phyloP scores from a whole-genome alignment of 1,284 basidiomycete species.

The Sporisorium scitamineum region DNA sequence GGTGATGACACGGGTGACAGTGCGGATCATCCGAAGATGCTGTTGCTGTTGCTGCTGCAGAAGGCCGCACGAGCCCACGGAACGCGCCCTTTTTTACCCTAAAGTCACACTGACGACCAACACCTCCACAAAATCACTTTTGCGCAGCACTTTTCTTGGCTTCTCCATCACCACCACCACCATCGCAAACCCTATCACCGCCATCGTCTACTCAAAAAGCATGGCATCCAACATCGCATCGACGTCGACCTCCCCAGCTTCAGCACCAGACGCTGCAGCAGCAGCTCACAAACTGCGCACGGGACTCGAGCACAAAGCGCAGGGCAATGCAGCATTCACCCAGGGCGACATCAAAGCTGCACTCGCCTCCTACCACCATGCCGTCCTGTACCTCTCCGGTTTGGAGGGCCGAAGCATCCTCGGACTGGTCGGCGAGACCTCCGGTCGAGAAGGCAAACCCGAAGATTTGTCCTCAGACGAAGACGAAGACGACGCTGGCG shows the following conservation, averaged over 20 bases:
- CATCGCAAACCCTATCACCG: no score
- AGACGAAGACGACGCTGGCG: background rate
- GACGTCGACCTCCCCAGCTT: background rate
- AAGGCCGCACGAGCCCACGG: background rate
- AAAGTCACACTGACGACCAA: background rate
- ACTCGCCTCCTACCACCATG: constrained; percentile 26
- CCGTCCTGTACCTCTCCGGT: constrained; percentile 23
- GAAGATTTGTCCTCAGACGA: constrained; percentile 24
- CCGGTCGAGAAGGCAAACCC: constrained; percentile 8
- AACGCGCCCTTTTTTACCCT: background rate
- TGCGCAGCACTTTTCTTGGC: constrained; percentile 3
- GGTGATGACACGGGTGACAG: no score
- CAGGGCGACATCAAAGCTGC: constrained; percentile 20
- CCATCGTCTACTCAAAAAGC: background rate
- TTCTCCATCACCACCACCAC: constrained; percentile 9
- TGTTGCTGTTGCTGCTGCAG: no score
- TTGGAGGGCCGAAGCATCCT: constrained; percentile 21
- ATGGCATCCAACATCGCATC: constrained; percentile 4
- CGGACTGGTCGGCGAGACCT: constrained; percentile 27
- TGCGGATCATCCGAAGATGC: no score
- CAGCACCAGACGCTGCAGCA: background rate
- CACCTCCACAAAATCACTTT: constrained; percentile 8
- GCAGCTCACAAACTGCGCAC: constrained; percentile 12
- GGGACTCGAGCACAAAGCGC: constrained; percentile 21
- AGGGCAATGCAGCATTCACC: constrained; percentile 24